These are phyloP conservation scores for Cnidoscolus chayamansa DNA, from an alignment of 441 rosid genomes.

Conservation along the genomic window DNA sequence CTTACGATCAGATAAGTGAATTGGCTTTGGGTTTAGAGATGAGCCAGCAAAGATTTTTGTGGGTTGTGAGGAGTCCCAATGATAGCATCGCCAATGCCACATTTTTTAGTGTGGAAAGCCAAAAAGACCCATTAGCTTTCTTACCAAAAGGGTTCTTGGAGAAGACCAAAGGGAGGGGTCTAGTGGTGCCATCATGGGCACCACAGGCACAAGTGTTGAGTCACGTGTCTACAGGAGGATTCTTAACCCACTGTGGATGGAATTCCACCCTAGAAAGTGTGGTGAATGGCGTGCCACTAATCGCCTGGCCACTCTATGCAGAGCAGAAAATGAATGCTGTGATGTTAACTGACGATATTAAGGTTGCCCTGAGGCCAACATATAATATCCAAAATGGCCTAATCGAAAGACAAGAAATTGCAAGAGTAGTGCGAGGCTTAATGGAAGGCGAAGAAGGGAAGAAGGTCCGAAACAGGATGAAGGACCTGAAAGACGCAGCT, in stretches of 20 bases:
- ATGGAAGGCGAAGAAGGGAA: conserved; percentile 79
- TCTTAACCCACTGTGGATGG: conserved; percentile 84
- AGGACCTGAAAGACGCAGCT: conserved; percentile 54
- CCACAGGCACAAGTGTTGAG: conserved; percentile 65
- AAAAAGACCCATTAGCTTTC: conserved; percentile 41
- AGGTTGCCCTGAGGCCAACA: conserved; percentile 41
- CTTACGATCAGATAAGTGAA: conserved; percentile 47
- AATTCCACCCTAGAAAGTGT: conserved; percentile 67
- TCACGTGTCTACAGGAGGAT: conserved; percentile 65
- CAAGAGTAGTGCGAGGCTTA: conserved; percentile 38
- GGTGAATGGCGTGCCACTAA: conserved; percentile 63
- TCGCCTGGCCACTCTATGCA: conserved; percentile 77
- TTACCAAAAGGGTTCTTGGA: conserved; percentile 62
- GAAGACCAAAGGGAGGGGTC: conserved; percentile 48
- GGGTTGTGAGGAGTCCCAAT: conserved; percentile 62
- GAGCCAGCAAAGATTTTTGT: conserved; percentile 57
- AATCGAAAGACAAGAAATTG: conserved; percentile 46
- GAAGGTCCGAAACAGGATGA: conserved; percentile 41
- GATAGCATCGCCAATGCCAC: conserved; percentile 38
- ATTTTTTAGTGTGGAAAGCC: conserved; percentile 38
- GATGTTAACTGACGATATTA: conserved; percentile 42
- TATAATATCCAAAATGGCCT: conserved; percentile 33
- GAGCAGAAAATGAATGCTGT: conserved; percentile 73
- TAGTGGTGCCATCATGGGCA: conserved; percentile 62
- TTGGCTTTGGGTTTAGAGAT: conserved; percentile 61